Percentiles rank a stretch among this genome's conserved stretches.
These are phyloP conservation scores for Fagopyrum esculentum DNA, from an alignment of 148 eudicot genomes.

Conservation along the genomic window DNA sequence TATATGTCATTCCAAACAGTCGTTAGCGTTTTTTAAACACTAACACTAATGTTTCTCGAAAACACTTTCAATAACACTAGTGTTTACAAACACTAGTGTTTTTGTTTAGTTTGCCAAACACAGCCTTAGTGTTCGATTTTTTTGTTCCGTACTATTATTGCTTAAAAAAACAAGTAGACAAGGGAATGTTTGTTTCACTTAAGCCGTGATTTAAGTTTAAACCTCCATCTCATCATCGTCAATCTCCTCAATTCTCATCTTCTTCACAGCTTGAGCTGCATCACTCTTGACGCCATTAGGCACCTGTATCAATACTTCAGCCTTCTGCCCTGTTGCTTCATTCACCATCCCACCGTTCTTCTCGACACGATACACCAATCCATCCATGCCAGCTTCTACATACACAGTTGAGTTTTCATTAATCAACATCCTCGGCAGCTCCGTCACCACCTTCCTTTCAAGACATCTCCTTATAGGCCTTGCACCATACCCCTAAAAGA, in stretches of 20 bases:
- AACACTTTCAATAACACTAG: no score
- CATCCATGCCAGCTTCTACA: background rate
- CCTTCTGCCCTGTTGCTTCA: background rate
- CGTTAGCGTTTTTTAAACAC: no score
- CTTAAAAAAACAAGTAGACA: no score
- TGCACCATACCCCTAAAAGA: constrained; percentile 67
- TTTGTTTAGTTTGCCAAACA: no score
- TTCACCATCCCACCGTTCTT: constrained; percentile 11
- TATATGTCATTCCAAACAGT: no score
- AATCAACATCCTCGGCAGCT: constrained; percentile 5
- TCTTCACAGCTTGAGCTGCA: constrained; percentile 28
- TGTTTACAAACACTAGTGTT: no score
- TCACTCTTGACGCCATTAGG: background rate
- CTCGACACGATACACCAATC: no score
- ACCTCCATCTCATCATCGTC: constrained; percentile 42
- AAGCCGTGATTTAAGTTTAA: no score
- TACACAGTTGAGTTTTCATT: constrained; percentile 1
- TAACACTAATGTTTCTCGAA: no score
- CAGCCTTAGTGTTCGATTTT: no score
- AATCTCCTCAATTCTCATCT: constrained; percentile 57
- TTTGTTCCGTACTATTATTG: no score
- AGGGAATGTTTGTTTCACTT: no score
- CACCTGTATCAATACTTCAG: constrained; percentile 4
- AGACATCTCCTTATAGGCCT: constrained; percentile 90
- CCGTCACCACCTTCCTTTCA: constrained; percentile 56